A percentile compares a stretch with the other conserved stretches of the same genome.
Conservation (phyloP, 495 filamentous ascomycete genomes). For the Annulohypoxylon moriforme region DNA sequence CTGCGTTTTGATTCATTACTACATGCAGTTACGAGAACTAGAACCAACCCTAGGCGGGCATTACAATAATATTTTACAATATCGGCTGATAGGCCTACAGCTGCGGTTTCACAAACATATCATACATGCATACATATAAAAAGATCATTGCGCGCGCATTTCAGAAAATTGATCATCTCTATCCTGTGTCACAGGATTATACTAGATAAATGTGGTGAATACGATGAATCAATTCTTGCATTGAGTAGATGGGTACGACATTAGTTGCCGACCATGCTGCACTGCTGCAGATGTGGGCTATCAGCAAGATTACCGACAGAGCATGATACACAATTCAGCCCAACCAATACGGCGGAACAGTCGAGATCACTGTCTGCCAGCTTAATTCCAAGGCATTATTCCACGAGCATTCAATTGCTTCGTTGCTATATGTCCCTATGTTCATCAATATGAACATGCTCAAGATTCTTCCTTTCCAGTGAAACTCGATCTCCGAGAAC, state of each 20-base stretch:
- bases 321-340: background rate
- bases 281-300: background rate
- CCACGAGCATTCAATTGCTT: background rate
- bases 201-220: background rate
- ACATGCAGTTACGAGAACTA: conserved; percentile 2
- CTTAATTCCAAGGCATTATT: background rate
- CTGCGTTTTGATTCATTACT: conserved; percentile 4
- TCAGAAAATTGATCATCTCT: background rate
- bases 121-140: background rate
- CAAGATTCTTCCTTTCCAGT: background rate
- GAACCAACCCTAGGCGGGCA: background rate
- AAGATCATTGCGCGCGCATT: background rate
- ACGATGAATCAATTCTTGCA: background rate
- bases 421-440: background rate
- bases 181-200: background rate
- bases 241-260: background rate
- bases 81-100: background rate
- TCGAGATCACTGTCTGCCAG: background rate
- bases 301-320: background rate
- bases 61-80: too few species aligned
- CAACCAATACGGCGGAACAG: background rate
- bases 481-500: too few species aligned
- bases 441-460: background rate
- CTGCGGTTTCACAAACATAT: background rate
- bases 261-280: background rate